A percentile compares a stretch with the other conserved stretches of the same genome.
phyloP scores from a whole-genome alignment of 2,329 filamentous ascomycete genomes.

The Cladorrhinum sp. region DNA sequence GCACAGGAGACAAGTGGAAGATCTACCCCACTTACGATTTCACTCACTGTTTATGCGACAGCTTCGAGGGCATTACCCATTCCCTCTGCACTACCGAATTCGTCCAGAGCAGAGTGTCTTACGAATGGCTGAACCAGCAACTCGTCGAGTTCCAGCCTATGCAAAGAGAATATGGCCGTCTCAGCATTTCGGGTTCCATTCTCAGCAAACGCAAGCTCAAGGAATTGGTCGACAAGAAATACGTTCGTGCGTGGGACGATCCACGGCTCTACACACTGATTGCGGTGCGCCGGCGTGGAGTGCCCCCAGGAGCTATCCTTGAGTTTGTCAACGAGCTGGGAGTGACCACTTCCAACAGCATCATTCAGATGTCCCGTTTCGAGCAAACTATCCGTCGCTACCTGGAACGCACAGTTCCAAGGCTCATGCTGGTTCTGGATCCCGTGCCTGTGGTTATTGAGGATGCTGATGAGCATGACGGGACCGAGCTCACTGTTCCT shows the following conservation, averaged over 20 bases:
- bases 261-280: conserved; percentile 86
- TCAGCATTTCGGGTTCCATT: conserved; percentile 81
- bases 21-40: conserved; percentile 71
- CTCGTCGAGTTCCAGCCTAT: conserved; percentile 85
- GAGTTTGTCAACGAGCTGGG: conserved; percentile 90
- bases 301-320: conserved; percentile 84
- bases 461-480: conserved; percentile 67
- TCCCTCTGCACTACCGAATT: conserved; percentile 94
- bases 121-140: conserved; percentile 83
- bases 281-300: conserved; percentile 75
- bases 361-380: conserved; percentile 78
- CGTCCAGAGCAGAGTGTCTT: conserved; percentile 76
- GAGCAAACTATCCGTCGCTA: conserved; percentile 83
- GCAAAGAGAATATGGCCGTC: conserved; percentile 70
- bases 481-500: conserved; percentile 56
- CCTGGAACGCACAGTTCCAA: conserved; percentile 81
- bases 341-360: conserved; percentile 76
- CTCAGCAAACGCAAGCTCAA: conserved; percentile 82
- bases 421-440: conserved; percentile 85
- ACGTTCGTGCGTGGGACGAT: conserved; percentile 87
- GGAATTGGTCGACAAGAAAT: conserved; percentile 72
- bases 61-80: conserved; percentile 88
- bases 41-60: conserved; percentile 77
- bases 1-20: conserved; percentile 74
- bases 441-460: conserved; percentile 81